Evolutionary conservation across 768 basidiomycete genomes (phyloP), one percentile per base, ranked within the genome.

Genomic region (Chlorophyllum brunneum): DNA sequence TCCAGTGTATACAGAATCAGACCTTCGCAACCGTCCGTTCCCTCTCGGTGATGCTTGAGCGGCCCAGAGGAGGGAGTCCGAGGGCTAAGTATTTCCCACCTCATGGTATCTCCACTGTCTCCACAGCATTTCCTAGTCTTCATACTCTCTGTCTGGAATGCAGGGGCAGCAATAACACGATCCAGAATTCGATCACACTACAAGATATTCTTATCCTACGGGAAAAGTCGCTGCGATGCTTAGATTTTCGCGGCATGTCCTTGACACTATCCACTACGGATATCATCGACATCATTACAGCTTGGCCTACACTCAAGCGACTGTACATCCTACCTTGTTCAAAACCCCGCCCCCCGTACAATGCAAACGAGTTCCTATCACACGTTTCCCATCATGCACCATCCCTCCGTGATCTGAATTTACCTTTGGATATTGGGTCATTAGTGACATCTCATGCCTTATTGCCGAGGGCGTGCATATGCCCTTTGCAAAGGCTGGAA

Each of bases 401-500:
- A 6, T 6, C 7, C 11, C 7, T 46, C 6, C 8, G 1, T 18
- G 18, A 34, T 11, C 2, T 46, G 30, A 34, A 34, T 2, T 11
- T 46, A 33, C 44, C 44, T 6, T 34, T 46, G 16, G 7, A 33
- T 15, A 10, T 33, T 2, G 10, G 16, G 9, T 5, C 31, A 9
- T 23, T 46, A 20, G 7, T 23, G 2, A 13, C 30, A 5, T 4
- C 11, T 10, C 20, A 8, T 4, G n/a, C 13, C 31, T 20, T 15
- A 46, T 33, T 10, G 22, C 10, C 11, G 3, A 15, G n/a, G 20
- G 10, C 16, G 22, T 33, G 18, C 11, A 37, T 23, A 11, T 49
- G 48, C 15, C 48, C 48, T 29, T 39, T 49, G 6, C 48, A 49
- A n/a, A 24, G 26, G 7, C 37, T 49, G 27, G 38, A 39, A 8